Conservation (phyloP, 306 rosid species). For the Quercus glauca region DNA sequence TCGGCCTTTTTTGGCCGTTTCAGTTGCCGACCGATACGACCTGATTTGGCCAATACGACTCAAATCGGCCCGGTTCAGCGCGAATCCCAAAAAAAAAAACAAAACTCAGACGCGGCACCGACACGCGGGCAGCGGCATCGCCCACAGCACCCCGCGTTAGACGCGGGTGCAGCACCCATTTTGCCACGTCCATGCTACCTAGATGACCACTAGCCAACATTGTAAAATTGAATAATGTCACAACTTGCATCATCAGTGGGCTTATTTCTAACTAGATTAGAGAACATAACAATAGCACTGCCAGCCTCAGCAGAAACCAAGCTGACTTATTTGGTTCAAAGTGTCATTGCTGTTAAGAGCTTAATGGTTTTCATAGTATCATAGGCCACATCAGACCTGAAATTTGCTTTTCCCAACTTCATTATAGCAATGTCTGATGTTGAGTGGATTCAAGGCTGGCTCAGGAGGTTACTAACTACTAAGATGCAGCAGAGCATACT, state of each 20-base stretch:
- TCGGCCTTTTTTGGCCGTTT: too few relatives aligned
- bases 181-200: too few relatives aligned
- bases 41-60: too few relatives aligned
- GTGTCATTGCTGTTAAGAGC: neutral
- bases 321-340: neutral
- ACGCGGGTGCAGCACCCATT: too few relatives aligned
- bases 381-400: neutral
- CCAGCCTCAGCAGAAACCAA: neutral
- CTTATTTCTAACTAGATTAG: neutral
- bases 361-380: neutral
- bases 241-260: neutral
- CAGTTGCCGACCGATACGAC: too few relatives aligned
- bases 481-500: neutral
- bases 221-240: neutral
- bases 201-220: neutral
- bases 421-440: neutral
- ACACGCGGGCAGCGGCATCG: too few relatives aligned
- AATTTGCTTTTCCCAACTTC: neutral
- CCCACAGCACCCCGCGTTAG: too few relatives aligned
- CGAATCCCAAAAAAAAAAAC: too few relatives aligned
- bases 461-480: neutral
- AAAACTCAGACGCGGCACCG: too few relatives aligned
- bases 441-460: neutral
- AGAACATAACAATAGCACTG: neutral
- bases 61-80: too few relatives aligned